Evolutionary conservation across 208 protist genomes (phyloP).

Genomic region (Dictyostelium gargantuum): DNA sequence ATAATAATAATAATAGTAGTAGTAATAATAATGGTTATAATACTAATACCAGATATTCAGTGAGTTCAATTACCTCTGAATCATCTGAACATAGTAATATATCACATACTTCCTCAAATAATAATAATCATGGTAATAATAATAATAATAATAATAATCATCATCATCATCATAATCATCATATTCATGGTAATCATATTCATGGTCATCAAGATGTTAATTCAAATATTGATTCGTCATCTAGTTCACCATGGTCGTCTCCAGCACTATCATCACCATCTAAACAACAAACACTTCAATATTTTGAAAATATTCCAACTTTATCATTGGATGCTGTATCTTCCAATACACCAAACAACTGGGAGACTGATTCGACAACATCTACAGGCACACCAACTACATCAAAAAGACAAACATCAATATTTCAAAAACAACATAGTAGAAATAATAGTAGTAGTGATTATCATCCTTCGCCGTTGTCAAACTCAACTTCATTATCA

Average conservation of each 20-base stretch:
- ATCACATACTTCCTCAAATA: neutral
- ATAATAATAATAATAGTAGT: neutral
- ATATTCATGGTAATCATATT: neutral
- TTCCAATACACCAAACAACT: too few species aligned
- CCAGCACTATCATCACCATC: neutral
- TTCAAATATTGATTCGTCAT: neutral
- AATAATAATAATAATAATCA: neutral
- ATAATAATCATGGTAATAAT: neutral
- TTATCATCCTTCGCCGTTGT: neutral
- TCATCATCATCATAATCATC: neutral
- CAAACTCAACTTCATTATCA: neutral
- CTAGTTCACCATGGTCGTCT: neutral
- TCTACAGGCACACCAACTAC: neutral
- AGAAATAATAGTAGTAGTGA: neutral
- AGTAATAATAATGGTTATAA: neutral
- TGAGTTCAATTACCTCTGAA: conserved; percentile 51
- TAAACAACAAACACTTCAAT: neutral
- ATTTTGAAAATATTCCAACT: neutral
- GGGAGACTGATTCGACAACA: neutral
- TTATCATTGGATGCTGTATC: neutral
- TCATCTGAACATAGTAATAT: conserved; percentile 22
- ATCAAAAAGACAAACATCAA: neutral
- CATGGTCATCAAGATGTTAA: neutral
- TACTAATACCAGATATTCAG: neutral
- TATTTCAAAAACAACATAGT: neutral